Conservation (phyloP, 208 protist species). For the Naegleria lovaniensis region DNA sequence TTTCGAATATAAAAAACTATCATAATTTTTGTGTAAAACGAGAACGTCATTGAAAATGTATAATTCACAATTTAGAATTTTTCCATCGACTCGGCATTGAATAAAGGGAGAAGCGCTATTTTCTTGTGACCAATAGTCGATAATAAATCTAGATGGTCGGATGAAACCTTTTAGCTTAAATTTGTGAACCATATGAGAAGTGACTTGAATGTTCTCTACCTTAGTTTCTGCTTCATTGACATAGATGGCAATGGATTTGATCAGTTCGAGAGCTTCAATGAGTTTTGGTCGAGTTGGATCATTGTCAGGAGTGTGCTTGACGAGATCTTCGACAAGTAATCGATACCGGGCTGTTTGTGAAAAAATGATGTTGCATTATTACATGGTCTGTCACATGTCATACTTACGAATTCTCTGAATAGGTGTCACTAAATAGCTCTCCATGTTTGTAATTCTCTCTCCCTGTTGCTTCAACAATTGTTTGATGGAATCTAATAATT, state of each 20-base stretch:
- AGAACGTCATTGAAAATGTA: not conserved
- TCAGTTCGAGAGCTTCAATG: not conserved
- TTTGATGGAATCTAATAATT: not conserved
- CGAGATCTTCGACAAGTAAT: not conserved
- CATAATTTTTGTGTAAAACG: not conserved
- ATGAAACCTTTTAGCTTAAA: not conserved
- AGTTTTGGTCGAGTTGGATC: not conserved
- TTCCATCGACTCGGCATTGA: not conserved
- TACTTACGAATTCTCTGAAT: constrained; percentile 3
- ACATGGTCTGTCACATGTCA: not conserved
- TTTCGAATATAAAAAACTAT: not conserved
- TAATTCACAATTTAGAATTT: not conserved
- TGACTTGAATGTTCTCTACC: not conserved
- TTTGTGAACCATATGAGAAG: not conserved
- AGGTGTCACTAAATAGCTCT: not conserved
- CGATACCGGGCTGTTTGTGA: not conserved
- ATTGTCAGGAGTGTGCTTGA: not conserved
- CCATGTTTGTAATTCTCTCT: not conserved
- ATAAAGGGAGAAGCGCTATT: not conserved
- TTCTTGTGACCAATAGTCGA: not conserved
- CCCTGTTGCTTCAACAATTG: not conserved
- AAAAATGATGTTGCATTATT: too few relatives aligned
- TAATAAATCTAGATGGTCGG: not conserved
- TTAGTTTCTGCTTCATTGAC: not conserved
- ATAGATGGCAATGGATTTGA: not conserved